Base-by-base conservation (phyloP, 805 yeast species). In the Ascoidea asiatica region DNA sequence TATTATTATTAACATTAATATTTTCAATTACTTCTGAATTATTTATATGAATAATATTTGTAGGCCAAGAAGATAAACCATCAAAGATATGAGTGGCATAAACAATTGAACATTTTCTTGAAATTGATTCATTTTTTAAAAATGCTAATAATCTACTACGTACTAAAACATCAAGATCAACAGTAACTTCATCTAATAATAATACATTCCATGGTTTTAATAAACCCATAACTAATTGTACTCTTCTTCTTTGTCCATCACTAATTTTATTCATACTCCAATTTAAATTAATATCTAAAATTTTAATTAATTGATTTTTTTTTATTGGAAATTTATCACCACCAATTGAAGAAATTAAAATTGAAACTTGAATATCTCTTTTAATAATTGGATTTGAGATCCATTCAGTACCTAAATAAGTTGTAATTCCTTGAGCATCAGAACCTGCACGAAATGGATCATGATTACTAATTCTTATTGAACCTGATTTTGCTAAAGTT, bases 41-140 rank as follows among this genome's bases (percentile, higher is more conserved):
- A 52, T 73, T 77, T 50, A 92, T 65, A 60, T 92, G 98, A 13
- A 80, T 69, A 6, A 92, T 67, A 44, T 82, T 69, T 37, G 94
- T 83, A 22, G 97, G 95, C 95, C 97, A 92, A 11, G 43, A 22
- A 13, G 86, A 87, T 46, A 92, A 71, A 0, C 98, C 98, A 56
- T 92, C 98, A 60, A 92, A 92, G 41, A 92, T 92, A 56, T 92
- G 98, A 0, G 98, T 92, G 2, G 97, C 92, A 58, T 92, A 92
- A 4, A 90, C 78, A 36, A 92, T 85, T 41, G 88, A 77, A 48
- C 94, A 79, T 18, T 71, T 62, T 47, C 97, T 69, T 0, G 64
- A 57, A 42, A 65, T 66, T 4, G 96, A 86, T 58, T 92, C 98
- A n/a, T 62, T 56, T 51, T 70, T 72, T 53, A 92, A 65, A 57